Evolutionary conservation across 805 yeast species (phyloP), one percentile per base, ranked within the genome.

Genomic region (Saturnispora quitensis): DNA sequence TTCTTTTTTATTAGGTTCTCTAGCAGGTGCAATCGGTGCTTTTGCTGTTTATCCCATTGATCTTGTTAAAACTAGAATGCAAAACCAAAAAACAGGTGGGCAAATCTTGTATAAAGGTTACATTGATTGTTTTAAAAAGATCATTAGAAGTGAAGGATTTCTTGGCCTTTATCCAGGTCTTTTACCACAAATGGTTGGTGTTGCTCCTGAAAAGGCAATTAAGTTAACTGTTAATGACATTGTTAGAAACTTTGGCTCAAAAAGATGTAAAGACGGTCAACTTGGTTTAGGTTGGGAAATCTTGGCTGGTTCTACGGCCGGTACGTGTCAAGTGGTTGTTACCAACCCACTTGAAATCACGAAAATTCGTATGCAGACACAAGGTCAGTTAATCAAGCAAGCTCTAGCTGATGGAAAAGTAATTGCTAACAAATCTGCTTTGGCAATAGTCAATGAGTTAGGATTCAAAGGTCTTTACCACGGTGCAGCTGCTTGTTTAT

Each of bases 1-100:
- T 69, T 89, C 95, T 53, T 91, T 91, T 68, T 71, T 86, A 31
- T 73, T 91, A 53, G 99, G 99, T 17, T 89, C 97, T 3, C 76
- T 90, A 48, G 98, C 99, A 33, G 99, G 99, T 53, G 93, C 97
- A 60, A 82, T 91, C 68, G 99, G 99, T 56, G 97, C 99, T n/a
- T 88, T 97, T 5, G 87, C 86, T 15, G 99, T 91, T 43, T 91
- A 91, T 67, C 99, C 99, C 33, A 93, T 93, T 58, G 99, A 91
- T 70, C 74, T 93, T 66, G 89, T 91, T 57, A 91, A 91, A 71
- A 91, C 99, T 5, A 81, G 98, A 68, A 89, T 91, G 95, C 99
- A 91, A 71, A 95, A 95, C 55, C 98, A 91, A 72, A 80, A 89
- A 58, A 80, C 81, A 54, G 74, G 78, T 47, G 70, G 83, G 1